Percentiles rank a stretch among this genome's conserved stretches.
Conservation (phyloP, 257 asterid species). For the Petunia secreta region DNA sequence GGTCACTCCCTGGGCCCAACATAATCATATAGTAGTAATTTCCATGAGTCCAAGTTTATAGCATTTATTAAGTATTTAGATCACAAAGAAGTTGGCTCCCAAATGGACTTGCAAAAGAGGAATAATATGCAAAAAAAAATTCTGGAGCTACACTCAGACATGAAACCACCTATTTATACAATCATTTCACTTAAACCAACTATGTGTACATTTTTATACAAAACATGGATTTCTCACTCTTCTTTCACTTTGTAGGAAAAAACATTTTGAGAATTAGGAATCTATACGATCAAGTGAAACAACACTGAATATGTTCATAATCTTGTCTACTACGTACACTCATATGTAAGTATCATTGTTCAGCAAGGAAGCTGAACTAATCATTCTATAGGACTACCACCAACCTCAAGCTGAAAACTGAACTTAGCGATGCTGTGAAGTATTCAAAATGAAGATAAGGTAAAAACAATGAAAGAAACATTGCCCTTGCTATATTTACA, state of each 20-base stretch:
- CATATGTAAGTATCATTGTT: constrained; percentile 18
- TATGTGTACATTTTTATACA: not conserved
- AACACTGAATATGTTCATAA: not conserved
- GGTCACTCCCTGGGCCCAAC: no score
- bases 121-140: not conserved
- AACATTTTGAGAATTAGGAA: not conserved
- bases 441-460: not conserved
- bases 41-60: no score
- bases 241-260: not conserved
- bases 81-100: no score
- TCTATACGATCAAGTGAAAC: not conserved
- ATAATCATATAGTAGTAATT: no score
- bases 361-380: not conserved
- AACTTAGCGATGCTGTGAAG: not conserved
- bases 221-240: not conserved
- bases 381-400: not conserved
- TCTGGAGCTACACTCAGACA: not conserved
- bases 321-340: not conserved
- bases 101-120: not conserved
- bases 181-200: not conserved
- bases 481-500: constrained; percentile 5
- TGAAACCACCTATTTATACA: not conserved
- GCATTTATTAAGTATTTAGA: no score
- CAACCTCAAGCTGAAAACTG: no score
- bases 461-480: not conserved